Conservation (phyloP, 805 yeast genomes). For the Barnettozyma siamensis region DNA sequence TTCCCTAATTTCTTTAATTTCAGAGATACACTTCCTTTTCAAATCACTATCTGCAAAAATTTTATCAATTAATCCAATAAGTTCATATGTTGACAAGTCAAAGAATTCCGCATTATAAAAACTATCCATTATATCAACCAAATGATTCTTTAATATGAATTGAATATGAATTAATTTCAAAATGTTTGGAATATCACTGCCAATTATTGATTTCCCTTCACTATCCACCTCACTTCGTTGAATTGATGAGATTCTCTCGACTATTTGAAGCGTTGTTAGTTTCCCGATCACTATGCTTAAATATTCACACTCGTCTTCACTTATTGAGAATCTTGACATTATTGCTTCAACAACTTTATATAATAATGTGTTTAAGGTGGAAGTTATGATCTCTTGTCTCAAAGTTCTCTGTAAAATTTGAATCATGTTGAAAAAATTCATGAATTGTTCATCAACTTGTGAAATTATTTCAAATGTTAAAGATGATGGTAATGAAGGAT, state of each 20-base stretch:
- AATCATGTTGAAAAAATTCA: conserved; percentile 6
- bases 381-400: conserved; percentile 5
- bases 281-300: conserved; percentile 14
- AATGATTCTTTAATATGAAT: conserved; percentile 28
- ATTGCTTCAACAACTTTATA: conserved; percentile 16
- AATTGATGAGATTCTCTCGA: conserved; percentile 13
- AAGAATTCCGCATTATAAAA: conserved; percentile 37
- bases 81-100: conserved; percentile 31
- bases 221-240: conserved; percentile 6
- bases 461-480: conserved; percentile 12
- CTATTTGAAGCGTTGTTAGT: conserved; percentile 14
- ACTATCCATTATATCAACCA: conserved; percentile 35
- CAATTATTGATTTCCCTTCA: conserved; percentile 3
- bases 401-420: conserved; percentile 4
- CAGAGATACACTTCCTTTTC: conserved; percentile 30
- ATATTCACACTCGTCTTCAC: conserved; percentile 22
- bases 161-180: conserved; percentile 19
- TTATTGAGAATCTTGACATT: conserved; percentile 15
- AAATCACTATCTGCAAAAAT: conserved; percentile 36
- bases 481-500: conserved; percentile 16
- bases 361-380: conserved; percentile 17
- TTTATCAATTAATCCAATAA: conserved; percentile 30
- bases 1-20: conserved; percentile 44
- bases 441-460: conserved; percentile 11
- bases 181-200: conserved; percentile 14